Evolutionary conservation across 1,139 yeast genomes (phyloP).

Genomic region (Pneumocystis oryctolagi): DNA sequence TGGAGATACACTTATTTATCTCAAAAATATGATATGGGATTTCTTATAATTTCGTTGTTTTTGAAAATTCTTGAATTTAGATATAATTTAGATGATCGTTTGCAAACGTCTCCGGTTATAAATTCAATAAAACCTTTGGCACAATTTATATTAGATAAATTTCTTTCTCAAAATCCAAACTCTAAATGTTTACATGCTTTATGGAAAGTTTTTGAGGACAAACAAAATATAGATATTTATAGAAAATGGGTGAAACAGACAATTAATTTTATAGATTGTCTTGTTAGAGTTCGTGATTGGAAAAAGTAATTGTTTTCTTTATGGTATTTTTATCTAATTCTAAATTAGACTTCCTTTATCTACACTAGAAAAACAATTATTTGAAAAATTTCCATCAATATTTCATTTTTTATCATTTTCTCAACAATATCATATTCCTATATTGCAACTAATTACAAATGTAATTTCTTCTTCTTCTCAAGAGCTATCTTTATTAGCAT

Average conservation of each 20-base stretch:
- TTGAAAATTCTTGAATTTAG: neutral
- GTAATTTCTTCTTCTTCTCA: neutral
- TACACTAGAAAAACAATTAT: neutral
- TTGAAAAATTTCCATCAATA: neutral
- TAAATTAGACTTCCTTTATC: neutral
- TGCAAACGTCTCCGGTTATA: neutral
- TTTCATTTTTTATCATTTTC: neutral
- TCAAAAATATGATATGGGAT: neutral
- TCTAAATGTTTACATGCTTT: neutral
- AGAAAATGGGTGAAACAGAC: neutral
- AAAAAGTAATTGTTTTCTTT: neutral
- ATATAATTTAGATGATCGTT: neutral
- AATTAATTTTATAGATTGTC: neutral
- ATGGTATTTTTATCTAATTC: neutral
- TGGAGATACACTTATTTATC: neutral
- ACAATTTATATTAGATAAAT: neutral
- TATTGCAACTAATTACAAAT: neutral
- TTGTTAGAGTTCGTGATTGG: neutral
- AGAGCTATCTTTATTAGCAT: slow-evolving; percentile 3
- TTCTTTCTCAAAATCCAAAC: neutral
- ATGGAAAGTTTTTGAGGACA: neutral
- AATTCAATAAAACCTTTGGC: neutral
- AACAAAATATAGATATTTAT: neutral
- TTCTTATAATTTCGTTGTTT: neutral
- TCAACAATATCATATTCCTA: neutral